Percentiles rank a stretch among this genome's conserved stretches.
Conservation (phyloP, 2,329 filamentous ascomycete genomes). For the Penicillium sclerotiorum region DNA sequence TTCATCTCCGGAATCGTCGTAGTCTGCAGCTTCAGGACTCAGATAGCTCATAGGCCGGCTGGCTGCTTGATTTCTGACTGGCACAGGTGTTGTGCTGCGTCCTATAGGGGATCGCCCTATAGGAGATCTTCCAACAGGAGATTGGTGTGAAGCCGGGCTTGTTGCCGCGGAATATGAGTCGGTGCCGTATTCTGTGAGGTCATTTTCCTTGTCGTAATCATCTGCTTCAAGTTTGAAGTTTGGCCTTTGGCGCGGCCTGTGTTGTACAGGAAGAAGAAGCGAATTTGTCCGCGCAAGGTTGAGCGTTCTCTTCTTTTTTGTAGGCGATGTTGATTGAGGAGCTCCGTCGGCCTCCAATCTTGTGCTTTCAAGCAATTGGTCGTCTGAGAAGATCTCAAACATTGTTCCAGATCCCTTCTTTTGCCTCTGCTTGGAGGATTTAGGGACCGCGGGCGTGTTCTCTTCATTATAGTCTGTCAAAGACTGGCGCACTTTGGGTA, state of each 20-base stretch:
- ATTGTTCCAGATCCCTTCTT: constrained; percentile 19
- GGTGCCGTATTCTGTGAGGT: constrained; percentile 28
- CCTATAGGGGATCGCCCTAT: no score
- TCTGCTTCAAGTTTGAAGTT: constrained; percentile 31
- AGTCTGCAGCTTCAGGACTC: constrained; percentile 24
- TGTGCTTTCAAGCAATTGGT: constrained; percentile 23
- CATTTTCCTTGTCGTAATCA: constrained; percentile 40
- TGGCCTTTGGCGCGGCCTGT: constrained; percentile 24
- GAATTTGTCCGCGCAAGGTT: constrained; percentile 38
- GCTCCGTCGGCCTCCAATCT: background rate
- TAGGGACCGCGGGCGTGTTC: no score
- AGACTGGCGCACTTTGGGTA: no score
- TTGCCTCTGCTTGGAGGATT: constrained; percentile 20
- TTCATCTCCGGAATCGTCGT: constrained; percentile 31
- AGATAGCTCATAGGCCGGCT: constrained; percentile 18
- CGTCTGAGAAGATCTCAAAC: constrained; percentile 38
- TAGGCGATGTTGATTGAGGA: constrained; percentile 9
- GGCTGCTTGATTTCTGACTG: constrained; percentile 13
- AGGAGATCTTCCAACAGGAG: constrained; percentile 26
- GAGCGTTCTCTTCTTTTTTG: constrained; percentile 30
- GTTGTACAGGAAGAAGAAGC: constrained; percentile 32
- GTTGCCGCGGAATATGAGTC: constrained; percentile 14
- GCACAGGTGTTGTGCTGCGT: constrained; percentile 11
- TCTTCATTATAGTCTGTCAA: no score
- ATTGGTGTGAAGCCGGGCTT: constrained; percentile 22